A percentile compares a stretch with the other conserved stretches of the same genome.
Evolutionary conservation across 139 green algal genomes (phyloP).

Genomic region (Deuterostichococcus epilithicus): DNA sequence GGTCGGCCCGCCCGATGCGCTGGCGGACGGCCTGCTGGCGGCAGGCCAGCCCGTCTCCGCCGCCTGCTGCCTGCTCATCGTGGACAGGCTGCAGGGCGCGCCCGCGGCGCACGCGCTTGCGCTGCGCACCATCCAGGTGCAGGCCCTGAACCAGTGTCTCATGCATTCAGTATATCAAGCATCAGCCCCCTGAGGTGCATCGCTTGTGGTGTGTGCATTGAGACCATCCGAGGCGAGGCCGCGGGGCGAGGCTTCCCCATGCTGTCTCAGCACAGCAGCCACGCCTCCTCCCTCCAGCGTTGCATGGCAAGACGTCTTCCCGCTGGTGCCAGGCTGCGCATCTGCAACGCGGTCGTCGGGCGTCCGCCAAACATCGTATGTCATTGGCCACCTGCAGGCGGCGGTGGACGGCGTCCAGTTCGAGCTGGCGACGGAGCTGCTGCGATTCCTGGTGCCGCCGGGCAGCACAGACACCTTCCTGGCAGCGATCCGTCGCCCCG

Average conservation of each 20-base stretch:
- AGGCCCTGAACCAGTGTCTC: background rate
- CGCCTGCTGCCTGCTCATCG: constrained; percentile 74
- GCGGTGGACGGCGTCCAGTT: constrained; percentile 57
- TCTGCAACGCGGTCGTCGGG: too few relatives aligned
- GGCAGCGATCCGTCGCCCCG: background rate
- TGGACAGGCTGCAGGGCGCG: constrained; percentile 72
- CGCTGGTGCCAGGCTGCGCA: too few relatives aligned
- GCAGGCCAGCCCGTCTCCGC: constrained; percentile 53
- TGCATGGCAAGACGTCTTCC: too few relatives aligned
- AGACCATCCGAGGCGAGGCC: too few relatives aligned
- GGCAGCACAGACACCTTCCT: constrained; percentile 18
- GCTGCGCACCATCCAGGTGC: constrained; percentile 48
- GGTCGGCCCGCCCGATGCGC: constrained; percentile 58
- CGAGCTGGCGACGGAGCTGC: constrained; percentile 68
- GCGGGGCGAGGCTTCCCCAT: too few relatives aligned
- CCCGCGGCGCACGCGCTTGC: constrained; percentile 44
- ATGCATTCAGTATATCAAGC: too few relatives aligned
- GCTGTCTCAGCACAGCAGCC: too few relatives aligned
- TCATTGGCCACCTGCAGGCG: constrained; percentile 27
- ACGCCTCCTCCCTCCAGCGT: too few relatives aligned
- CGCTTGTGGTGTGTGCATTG: too few relatives aligned
- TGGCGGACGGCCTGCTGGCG: constrained; percentile 65
- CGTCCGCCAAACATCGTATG: too few relatives aligned
- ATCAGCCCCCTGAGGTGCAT: too few relatives aligned
- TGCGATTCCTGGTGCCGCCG: constrained; percentile 73